Conservation (phyloP, 176 grass and related monocot species). For the Juncus effusus region DNA sequence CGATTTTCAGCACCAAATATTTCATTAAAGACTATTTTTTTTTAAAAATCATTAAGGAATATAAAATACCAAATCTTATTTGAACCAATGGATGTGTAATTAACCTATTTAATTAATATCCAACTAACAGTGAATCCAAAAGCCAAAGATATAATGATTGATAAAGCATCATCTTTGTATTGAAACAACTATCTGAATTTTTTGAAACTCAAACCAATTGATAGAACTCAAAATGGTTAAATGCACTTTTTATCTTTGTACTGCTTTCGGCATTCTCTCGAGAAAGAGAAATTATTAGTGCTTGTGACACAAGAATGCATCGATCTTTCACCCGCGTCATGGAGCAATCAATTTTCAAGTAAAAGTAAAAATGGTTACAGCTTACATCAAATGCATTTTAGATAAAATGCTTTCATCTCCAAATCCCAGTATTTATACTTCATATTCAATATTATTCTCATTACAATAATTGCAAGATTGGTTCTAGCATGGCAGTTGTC, state of each 20-base stretch:
- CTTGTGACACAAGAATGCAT: slow-evolving; percentile 15
- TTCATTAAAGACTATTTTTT: too few species aligned
- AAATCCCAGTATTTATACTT: not conserved
- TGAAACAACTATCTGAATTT: not conserved
- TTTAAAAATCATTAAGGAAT: too few species aligned
- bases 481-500: too few species aligned
- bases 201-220: slow-evolving; percentile 15
- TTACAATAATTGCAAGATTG: too few species aligned
- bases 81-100: too few species aligned
- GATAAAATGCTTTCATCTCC: not conserved
- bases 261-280: slow-evolving; percentile 11
- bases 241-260: slow-evolving; percentile 21
- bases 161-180: too few species aligned
- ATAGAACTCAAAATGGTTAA: not conserved
- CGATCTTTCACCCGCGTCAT: slow-evolving; percentile 20
- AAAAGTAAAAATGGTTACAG: not conserved
- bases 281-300: slow-evolving; percentile 8
- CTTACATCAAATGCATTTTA: not conserved
- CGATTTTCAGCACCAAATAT: too few species aligned
- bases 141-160: too few species aligned
- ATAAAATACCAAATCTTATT: too few species aligned
- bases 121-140: too few species aligned
- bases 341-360: slow-evolving; percentile 2
- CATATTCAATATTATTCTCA: too few species aligned
- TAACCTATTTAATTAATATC: too few species aligned